These are phyloP conservation scores for Periconia sp. DNA, from an alignment of 2,329 filamentous ascomycete genomes.

Conservation along the genomic window DNA sequence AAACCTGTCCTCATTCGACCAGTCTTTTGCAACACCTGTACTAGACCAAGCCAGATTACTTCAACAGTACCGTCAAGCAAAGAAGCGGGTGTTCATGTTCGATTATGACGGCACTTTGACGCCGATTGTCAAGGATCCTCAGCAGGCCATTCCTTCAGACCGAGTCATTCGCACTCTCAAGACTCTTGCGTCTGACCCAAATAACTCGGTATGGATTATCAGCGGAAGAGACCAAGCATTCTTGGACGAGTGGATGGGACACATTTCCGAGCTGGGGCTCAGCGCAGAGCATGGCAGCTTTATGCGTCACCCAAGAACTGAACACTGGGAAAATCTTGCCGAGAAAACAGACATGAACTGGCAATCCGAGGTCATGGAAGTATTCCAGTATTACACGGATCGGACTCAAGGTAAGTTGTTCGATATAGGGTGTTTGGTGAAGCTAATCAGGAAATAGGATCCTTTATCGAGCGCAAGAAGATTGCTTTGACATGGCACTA, in stretches of 20 bases:
- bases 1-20: constrained; percentile 76
- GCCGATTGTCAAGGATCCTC: constrained; percentile 87
- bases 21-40: constrained; percentile 74
- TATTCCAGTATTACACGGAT: constrained; percentile 89
- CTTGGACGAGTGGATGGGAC: constrained; percentile 86
- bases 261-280: constrained; percentile 85
- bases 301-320: constrained; percentile 75
- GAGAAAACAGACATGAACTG: constrained; percentile 88
- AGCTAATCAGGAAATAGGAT: constrained; percentile 56
- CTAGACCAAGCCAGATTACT: constrained; percentile 76
- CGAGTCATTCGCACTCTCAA: constrained; percentile 79
- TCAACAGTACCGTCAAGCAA: constrained; percentile 70
- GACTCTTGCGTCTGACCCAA: constrained; percentile 74
- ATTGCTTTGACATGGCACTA: constrained; percentile 98
- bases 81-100: constrained; percentile 92
- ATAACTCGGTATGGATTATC: constrained; percentile 97
- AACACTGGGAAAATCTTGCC: constrained; percentile 85
- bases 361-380: constrained; percentile 80
- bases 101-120: constrained; percentile 98
- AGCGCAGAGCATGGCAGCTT: constrained; percentile 97
- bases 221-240: constrained; percentile 93
- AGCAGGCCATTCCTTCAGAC: constrained; percentile 83
- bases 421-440: background rate
- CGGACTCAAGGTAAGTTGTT: constrained; percentile 69
- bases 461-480: constrained; percentile 91